Conservation (phyloP, 371 early-diverging fungal species). For the Enteropsectra breve region DNA sequence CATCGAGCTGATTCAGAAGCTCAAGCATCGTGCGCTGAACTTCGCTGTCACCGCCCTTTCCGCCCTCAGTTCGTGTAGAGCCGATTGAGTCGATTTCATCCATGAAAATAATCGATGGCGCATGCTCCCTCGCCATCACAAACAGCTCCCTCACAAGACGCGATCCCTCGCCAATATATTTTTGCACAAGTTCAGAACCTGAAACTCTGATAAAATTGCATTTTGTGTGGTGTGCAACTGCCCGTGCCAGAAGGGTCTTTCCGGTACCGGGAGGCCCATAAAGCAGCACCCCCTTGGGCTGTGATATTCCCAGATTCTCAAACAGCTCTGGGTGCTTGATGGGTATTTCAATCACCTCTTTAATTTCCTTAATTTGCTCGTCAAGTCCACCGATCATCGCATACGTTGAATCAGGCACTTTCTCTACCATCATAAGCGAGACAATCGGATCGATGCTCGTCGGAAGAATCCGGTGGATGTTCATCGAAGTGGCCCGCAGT, state of each 20-base stretch:
- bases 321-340: slow-evolving; percentile 96
- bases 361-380: slow-evolving; percentile 97
- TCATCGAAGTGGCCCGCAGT: slow-evolving; percentile 76
- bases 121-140: slow-evolving; percentile 94
- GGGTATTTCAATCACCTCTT: slow-evolving; percentile 95
- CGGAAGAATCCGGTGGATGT: slow-evolving; percentile 78
- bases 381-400: slow-evolving; percentile 98
- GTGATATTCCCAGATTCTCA: slow-evolving; percentile 93
- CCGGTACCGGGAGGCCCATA: slow-evolving; percentile 81
- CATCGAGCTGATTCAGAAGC: slow-evolving; percentile 84
- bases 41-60: slow-evolving; percentile 79
- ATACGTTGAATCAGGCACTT: slow-evolving; percentile 96
- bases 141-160: slow-evolving; percentile 97
- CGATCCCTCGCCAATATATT: slow-evolving; percentile 97
- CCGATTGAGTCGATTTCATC: slow-evolving; percentile 99
- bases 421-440: slow-evolving; percentile 97
- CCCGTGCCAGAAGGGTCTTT: slow-evolving; percentile 75
- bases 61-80: slow-evolving; percentile 59
- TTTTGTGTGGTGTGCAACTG: slow-evolving; percentile 98
- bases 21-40: slow-evolving; percentile 84
- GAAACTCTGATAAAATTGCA: slow-evolving; percentile 96
- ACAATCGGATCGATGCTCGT: slow-evolving; percentile 85
- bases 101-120: slow-evolving; percentile 97
- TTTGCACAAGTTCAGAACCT: slow-evolving; percentile 97
- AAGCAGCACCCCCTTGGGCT: slow-evolving; percentile 92